Base-by-base conservation (phyloP, 2,329 filamentous ascomycete genomes). In the Paracamarosporium sp. region DNA sequence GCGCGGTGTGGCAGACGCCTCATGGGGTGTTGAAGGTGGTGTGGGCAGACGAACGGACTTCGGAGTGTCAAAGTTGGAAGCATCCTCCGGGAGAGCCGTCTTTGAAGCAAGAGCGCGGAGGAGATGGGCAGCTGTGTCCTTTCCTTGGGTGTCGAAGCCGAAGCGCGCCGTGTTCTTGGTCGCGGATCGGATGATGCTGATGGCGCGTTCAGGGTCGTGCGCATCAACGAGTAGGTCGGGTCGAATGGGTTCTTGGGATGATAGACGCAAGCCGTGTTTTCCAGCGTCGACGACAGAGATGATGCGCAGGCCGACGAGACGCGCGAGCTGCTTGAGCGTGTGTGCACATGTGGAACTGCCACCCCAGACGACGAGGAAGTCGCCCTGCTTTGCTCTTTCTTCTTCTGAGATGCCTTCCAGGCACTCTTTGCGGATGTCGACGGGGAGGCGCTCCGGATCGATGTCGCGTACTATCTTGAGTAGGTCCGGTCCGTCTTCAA, bases 351-450 rank as follows among this genome's bases (percentile, higher is more conserved):
- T 91, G 0, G 88, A 90, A 1, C 88, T 91, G 7, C 73, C 90
- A 55, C 90, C 90, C 90, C 90, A 93, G 45, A 93, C 85, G 1
- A 86, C 86, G 36, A 93, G 76, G 85, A 88, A 92, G 58, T 93
- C 90, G 0, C 88, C 89, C 0, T 75, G 64, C 40, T 79, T 78
- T 1, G 87, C 83, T 8, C 87, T 78, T 60, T 90, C 87, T 0
- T 72, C 66, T 1, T 77, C 67, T 0, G 70, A 62, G 5, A 89
- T 85, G 0, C 83, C 81, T 0, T 81, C 71, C n/a, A 90, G 80
- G 55, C 87, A 88, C 69, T 92, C 90, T 4, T 80, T 70, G 2
- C 82, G 76, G 6, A 92, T 84, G 67, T 93, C 90, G 3, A 76
- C 62, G 0, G 90, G 85, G 2, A 92, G 77, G 0, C 70, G 63